Base-by-base conservation (phyloP, 306 rosid genomes). In the Inga laurina region DNA sequence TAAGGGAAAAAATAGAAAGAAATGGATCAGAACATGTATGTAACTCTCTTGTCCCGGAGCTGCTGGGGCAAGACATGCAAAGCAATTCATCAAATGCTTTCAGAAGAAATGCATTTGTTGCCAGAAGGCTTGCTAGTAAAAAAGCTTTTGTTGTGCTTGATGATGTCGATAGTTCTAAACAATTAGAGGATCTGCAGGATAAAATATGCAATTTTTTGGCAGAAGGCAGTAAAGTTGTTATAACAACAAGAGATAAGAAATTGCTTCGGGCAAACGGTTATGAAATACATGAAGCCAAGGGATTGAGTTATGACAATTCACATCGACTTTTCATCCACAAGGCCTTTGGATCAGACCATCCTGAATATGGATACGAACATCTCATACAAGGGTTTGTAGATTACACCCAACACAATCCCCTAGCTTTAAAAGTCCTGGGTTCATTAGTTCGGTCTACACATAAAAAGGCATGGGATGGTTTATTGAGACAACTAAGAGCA, bases 201-300 rank as follows among this genome's bases (percentile, higher is more conserved):
- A 44, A 73, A 14, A 37, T 19, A 3, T 43, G 24, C 35, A 4
- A 34, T 21, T 49, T 22, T 15, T 67, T 11, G 54, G 75, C n/a
- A 19, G 3, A 24, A 27, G 44, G 37, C 2, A 61, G 80, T 43
- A 39, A 34, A 59, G 46, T 61, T 3, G 21, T 54, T 19, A 54
- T 54, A 54, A 78, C 82, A n/a, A n/a, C 76, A 2, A 79, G 82
- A 49, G 27, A 67, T 43, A 37, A 1, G 66, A 49, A 49, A 46
- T 2, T 78, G 14, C 51, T 75, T 34, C 0, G 0, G 0, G 19
- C 2, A 65, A 10, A 21, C 15, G n/a, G 2, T 37, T 5, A 79
- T 79, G 4, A 39, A n/a, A 39, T 70, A 79, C 15, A 70, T 37
- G 39, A 52, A 7, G 56, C 32, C 5, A 4, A 51, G 46, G 30